These are phyloP conservation scores for Euphorbia pulcherrima DNA, from an alignment of 345 rosid species.

Conservation along the genomic window DNA sequence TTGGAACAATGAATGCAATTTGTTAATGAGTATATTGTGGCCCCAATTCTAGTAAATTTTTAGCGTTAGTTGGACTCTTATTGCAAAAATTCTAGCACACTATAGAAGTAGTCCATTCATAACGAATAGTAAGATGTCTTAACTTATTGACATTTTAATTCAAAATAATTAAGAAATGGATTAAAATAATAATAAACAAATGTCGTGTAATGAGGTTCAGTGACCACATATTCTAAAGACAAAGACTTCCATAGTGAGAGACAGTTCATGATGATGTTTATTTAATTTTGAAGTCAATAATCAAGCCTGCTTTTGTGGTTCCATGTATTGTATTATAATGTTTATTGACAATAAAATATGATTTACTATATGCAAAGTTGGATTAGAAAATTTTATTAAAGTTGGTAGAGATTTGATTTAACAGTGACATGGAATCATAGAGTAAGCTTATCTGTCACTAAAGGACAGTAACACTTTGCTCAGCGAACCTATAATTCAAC, in stretches of 20 bases:
- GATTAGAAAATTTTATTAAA: slow-evolving; percentile 2
- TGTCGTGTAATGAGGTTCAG: neutral
- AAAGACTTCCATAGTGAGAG: neutral
- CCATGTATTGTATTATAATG: neutral
- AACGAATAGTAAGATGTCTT: too few relatives aligned
- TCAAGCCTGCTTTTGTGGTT: slow-evolving; percentile 12
- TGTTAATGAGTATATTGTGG: too few relatives aligned
- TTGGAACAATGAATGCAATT: too few relatives aligned
- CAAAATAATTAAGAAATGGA: too few relatives aligned
- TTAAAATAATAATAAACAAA: too few relatives aligned
- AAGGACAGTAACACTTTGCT: neutral
- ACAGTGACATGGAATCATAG: neutral
- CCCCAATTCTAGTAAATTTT: too few relatives aligned
- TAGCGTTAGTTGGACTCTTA: too few relatives aligned
- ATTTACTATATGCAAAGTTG: neutral
- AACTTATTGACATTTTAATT: too few relatives aligned
- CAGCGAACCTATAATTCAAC: slow-evolving; percentile 14
- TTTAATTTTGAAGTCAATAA: neutral
- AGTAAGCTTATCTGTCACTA: neutral
- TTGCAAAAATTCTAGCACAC: too few relatives aligned
- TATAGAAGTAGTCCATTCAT: too few relatives aligned
- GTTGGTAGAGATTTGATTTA: slow-evolving; percentile 6
- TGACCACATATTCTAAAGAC: neutral
- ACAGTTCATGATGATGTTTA: neutral
- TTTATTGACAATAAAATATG: neutral